Evolutionary conservation across 768 basidiomycete species (phyloP), one percentile per base, ranked within the genome.

Genomic region (Rhodotorula graminis): DNA sequence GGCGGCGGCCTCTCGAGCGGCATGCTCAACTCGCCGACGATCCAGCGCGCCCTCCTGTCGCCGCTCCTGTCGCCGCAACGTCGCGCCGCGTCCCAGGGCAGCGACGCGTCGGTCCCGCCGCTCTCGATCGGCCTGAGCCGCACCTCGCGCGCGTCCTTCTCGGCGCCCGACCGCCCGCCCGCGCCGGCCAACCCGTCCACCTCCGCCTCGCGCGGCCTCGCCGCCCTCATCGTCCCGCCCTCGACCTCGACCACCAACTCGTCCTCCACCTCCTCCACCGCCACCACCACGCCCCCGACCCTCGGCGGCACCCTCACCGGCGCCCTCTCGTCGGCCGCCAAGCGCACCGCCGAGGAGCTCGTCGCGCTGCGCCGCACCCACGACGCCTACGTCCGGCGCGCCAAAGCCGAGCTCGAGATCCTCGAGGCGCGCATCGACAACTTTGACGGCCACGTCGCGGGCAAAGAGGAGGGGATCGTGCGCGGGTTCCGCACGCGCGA

Each of bases 291-390:
- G 2, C 3, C 57, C 21, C 37, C 27, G 11, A 40, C 52, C 21
- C 65, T 75, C 55, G 18, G 55, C 25, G 14, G 57, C 12, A 33
- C 70, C 31, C 62, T 66, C 12, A 49, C 67, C 5, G 0, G 53
- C 12, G 27, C 60, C 11, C 59, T 68, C 59, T 61, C 56, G 19
- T 14, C 23, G 23, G 58, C 49, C 1, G 71, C 71, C 9, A 76
- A 72, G 40, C 55, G 53, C 29, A 63, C 71, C 0, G 74, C 74
- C 5, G 71, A 72, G 37, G 69, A 76, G 55, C 70, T 76, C 37
- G 62, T 76, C 61, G 27, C 55, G 7, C 49, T 76, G 14, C 31
- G 74, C 12, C 19, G 74, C 14, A 14, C 29, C 19, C 74, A 76
- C 63, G 74, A 76, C 40, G 29, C 50, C 2, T 68, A 67, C 50